Percentiles rank a stretch among this genome's conserved stretches.
Evolutionary conservation across 305 asterid species (phyloP).

Genomic region (Fraxinus angustifolia): DNA sequence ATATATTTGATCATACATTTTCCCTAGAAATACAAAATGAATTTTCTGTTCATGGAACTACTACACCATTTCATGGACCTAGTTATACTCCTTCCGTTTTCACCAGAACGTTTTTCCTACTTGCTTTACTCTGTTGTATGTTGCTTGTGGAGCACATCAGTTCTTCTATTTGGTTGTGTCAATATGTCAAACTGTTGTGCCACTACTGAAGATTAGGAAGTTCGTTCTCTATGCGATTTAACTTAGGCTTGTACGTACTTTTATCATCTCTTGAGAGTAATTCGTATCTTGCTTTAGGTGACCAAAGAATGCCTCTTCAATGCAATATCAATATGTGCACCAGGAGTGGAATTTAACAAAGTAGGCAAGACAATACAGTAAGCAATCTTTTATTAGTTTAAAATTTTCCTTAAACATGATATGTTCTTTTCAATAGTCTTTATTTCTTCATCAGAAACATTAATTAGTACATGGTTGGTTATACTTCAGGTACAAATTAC

Average conservation of each 20-base stretch:
- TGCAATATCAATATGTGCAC: slow-evolving; percentile 87
- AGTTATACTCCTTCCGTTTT: neutral
- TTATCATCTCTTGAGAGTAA: slow-evolving; percentile 3
- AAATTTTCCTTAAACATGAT: neutral
- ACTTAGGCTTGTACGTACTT: neutral
- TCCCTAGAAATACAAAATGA: neutral
- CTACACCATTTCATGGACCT: slow-evolving; percentile 9
- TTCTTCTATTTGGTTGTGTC: neutral
- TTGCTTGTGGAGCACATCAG: neutral
- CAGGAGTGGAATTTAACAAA: slow-evolving; percentile 72
- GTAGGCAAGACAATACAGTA: slow-evolving; percentile 92
- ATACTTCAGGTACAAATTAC: neutral
- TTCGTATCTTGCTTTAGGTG: slow-evolving; percentile 45
- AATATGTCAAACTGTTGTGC: neutral
- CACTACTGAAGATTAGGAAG: slow-evolving; percentile 17
- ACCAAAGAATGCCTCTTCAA: slow-evolving; percentile 77
- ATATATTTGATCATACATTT: neutral
- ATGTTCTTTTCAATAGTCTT: slow-evolving; percentile 4
- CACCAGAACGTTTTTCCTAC: neutral
- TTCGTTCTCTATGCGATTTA: neutral
- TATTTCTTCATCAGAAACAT: slow-evolving; percentile 2
- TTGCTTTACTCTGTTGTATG: neutral
- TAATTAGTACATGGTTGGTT: neutral
- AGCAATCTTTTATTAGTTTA: slow-evolving; percentile 30
- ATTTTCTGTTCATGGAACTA: slow-evolving; percentile 6